Base-by-base conservation (phyloP, 1,284 basidiomycete genomes). In the Ustilago curta region DNA sequence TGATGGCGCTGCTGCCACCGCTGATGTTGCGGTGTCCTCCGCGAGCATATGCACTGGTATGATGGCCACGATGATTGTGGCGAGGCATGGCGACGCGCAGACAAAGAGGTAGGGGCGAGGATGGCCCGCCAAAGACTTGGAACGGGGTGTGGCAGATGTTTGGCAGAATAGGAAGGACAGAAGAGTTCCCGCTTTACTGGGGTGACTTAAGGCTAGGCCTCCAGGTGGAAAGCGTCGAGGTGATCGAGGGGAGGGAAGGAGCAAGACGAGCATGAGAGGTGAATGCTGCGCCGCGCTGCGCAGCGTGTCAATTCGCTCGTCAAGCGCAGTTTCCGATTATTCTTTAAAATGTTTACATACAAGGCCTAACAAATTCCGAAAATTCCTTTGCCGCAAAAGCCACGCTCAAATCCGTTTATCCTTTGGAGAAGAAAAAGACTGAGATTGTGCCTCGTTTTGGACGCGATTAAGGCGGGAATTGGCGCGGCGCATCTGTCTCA, bases 81-180 rank as follows among this genome's bases (percentile, higher is more conserved):
- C 60, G 60, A 42, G 59, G 23, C 67, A 69, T 63, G 67, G 56
- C 67, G 67, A 66, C 52, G 57, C 56, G 42, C 35, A 8, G 18
- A 8, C n/a, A 8, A 31, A 7, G 16, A 18, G 14, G n/a, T n/a
- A 18, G 29, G 19, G 14, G 14, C n/a, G 47, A 11, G 4, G 29
- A 27, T 7, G 27, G 27, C 27, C 4, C 27, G 27, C 7, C 27
- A 27, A 27, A 7, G 27, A 27, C 27, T 27, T 27, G 27, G 18
- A 16, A 9, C 8, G 27, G 8, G 29, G 4, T 11, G 31, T 8
- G 14, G 7, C 8, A 9, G 27, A n/a, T 29, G 25, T 16, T 5
- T 25, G 6, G 9, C 5, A 14, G 27, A 29, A 8, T 8, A 25
- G 21, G 32, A n/a, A n/a, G 19, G 8, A 11, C 4, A 8, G 21